Base-by-base conservation (phyloP, 768 basidiomycete species). In the Mycena venus region DNA sequence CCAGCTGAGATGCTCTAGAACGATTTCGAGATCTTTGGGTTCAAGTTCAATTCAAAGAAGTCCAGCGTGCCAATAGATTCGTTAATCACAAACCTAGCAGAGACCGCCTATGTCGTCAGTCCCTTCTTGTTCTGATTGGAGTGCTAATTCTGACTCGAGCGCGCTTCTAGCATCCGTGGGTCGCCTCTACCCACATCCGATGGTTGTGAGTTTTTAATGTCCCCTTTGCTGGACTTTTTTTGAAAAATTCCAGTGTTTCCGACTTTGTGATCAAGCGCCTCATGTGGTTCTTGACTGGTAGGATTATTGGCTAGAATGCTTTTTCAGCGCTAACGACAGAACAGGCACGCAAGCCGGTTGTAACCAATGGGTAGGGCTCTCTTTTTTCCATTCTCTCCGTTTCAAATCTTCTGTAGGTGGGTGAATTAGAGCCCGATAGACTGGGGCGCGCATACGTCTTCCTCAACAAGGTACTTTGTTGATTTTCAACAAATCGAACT, bases 401-500 rank as follows among this genome's bases (percentile, higher is more conserved):
- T 34, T 27, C 56, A 61, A 25, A 31, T 70, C 27, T 55, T 69
- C 27, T 60, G 40, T 59, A 88, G 88, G 86, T 88, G 21, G 91
- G 90, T 2, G 90, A 91, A 77, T 83, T 91, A 2, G 88, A 88
- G 21, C 83, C 86, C 0, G 88, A 88, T 29, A 82, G 90, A 36
- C 84, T 91, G 31, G 91, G 91, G 2, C 82, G 91, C 56, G 91
- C 91, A 21, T 92, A 91, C 79, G 90, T 91, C 31, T 92, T 92
- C 79, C 80, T 92, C 66, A 91, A 91, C 82, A 91, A 91, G 81
- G 88, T 87, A 59, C 58, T 72, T 66, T 40, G 23, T 31, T 49
- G 25, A 23, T 32, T 32, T 32, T 27, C 29, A 8, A 12, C 12
- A 25, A 29, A 29, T 55, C 7, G 12, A 68, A 21, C 36, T 14